These are phyloP conservation scores for Calonectria montana DNA, from an alignment of 2,329 filamentous ascomycete genomes.

Conservation along the genomic window DNA sequence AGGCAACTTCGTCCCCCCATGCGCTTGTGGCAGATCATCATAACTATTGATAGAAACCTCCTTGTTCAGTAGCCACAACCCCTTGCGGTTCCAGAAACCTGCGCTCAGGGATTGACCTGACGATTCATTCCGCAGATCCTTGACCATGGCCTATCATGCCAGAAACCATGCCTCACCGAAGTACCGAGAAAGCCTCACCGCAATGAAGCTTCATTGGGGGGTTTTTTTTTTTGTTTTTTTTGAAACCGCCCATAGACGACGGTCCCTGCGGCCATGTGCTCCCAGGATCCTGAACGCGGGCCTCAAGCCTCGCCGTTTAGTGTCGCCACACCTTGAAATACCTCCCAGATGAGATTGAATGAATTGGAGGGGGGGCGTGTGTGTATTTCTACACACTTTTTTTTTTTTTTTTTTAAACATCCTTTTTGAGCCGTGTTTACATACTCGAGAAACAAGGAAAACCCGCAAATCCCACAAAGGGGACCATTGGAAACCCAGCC, in stretches of 20 bases:
- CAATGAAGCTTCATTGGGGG: conserved; percentile 10
- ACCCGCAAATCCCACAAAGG: not conserved
- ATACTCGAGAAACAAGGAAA: not conserved
- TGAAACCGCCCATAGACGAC: conserved; percentile 34
- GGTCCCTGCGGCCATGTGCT: conserved; percentile 36
- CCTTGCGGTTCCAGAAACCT: not conserved
- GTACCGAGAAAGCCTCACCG: conserved; percentile 24
- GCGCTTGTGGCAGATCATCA: not conserved
- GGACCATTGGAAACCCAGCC: not conserved
- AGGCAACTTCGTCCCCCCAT: not conserved
- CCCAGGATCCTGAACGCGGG: conserved; percentile 21
- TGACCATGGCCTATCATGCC: conserved; percentile 8
- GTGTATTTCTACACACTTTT: not conserved
- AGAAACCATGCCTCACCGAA: conserved; percentile 7
- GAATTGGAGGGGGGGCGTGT: not conserved
- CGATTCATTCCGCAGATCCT: conserved; percentile 24
- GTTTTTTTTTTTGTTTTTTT: conserved; percentile 23
- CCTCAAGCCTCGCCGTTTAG: conserved; percentile 21
- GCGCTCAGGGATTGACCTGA: conserved; percentile 5
- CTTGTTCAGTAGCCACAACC: not conserved
- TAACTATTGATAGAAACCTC: not conserved
- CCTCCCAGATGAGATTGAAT: not conserved
- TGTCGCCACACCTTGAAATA: conserved; percentile 19
- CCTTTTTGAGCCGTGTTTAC: not conserved
- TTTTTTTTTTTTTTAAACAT: not conserved